These are phyloP conservation scores for Hordeum pubiflorum DNA, from an alignment of 202 grass and related monocot species.

Conservation along the genomic window DNA sequence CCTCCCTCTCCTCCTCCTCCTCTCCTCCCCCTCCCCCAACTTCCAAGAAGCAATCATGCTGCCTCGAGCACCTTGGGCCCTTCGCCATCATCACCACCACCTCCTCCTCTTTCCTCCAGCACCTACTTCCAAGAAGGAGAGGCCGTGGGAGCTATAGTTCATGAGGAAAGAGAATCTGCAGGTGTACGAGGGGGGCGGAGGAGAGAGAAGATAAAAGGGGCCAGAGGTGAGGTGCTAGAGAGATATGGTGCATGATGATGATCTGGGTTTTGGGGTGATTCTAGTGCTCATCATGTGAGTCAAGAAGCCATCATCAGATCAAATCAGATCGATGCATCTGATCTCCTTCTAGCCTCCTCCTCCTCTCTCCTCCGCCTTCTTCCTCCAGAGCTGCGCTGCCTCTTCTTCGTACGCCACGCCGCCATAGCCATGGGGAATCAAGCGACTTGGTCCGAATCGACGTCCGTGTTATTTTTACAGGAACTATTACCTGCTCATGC, in stretches of 20 bases:
- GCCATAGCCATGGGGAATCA: constrained; percentile 54
- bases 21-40: constrained; percentile 14
- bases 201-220: not conserved
- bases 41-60: constrained; percentile 62
- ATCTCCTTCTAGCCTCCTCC: not conserved
- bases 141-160: constrained; percentile 23
- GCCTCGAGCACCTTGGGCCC: constrained; percentile 42
- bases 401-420: constrained; percentile 21
- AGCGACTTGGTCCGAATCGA: constrained; percentile 57
- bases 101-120: constrained; percentile 22
- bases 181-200: not conserved
- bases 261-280: constrained; percentile 30
- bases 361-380: not conserved
- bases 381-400: not conserved
- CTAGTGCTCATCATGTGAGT: constrained; percentile 13
- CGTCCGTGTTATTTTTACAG: constrained; percentile 31
- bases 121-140: constrained; percentile 40
- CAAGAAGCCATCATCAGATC: constrained; percentile 45
- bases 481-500: constrained; percentile 15
- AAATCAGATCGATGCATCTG: constrained; percentile 36
- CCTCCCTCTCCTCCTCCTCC: not conserved
- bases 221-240: constrained; percentile 20
- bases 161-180: constrained; percentile 20
- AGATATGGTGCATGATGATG: constrained; percentile 30
- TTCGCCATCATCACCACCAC: constrained; percentile 41